Evolutionary conservation across 2,329 filamentous ascomycete genomes (phyloP).

Genomic region (Ustulina deusta): DNA sequence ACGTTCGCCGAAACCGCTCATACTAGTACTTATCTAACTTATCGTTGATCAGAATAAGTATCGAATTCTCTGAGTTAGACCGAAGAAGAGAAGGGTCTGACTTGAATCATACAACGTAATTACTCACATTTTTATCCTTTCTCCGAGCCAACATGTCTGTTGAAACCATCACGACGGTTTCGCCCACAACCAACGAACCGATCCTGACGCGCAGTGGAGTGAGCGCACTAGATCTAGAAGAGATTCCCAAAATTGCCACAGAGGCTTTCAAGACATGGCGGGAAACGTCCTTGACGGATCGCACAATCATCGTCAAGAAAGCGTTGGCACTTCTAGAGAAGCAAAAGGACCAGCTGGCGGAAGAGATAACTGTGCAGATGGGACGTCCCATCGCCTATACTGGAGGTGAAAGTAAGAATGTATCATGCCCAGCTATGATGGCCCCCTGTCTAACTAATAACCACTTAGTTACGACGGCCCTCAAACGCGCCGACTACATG

Average conservation of each 20-base stretch:
- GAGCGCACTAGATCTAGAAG: slow-evolving; percentile 75
- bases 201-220: slow-evolving; percentile 83
- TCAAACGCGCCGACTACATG: slow-evolving; percentile 87
- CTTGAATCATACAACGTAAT: background rate
- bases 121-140: background rate
- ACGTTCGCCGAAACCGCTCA: slow-evolving; percentile 6
- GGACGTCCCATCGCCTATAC: slow-evolving; percentile 91
- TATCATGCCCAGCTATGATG: background rate
- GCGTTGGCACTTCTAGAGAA: slow-evolving; percentile 78
- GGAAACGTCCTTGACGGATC: slow-evolving; percentile 77
- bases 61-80: background rate
- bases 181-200: slow-evolving; percentile 86
- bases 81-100: background rate
- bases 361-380: slow-evolving; percentile 94
- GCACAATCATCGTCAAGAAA: slow-evolving; percentile 83
- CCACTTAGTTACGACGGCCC: slow-evolving; percentile 76
- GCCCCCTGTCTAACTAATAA: slow-evolving; percentile 30
- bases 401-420: slow-evolving; percentile 70
- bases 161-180: slow-evolving; percentile 81
- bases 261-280: slow-evolving; percentile 82
- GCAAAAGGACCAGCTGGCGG: slow-evolving; percentile 82
- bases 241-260: slow-evolving; percentile 77
- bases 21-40: background rate
- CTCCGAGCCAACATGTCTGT: slow-evolving; percentile 65
- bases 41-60: background rate